phyloP scores from a whole-genome alignment of 768 basidiomycete species.

The Kwoniella europaea region DNA sequence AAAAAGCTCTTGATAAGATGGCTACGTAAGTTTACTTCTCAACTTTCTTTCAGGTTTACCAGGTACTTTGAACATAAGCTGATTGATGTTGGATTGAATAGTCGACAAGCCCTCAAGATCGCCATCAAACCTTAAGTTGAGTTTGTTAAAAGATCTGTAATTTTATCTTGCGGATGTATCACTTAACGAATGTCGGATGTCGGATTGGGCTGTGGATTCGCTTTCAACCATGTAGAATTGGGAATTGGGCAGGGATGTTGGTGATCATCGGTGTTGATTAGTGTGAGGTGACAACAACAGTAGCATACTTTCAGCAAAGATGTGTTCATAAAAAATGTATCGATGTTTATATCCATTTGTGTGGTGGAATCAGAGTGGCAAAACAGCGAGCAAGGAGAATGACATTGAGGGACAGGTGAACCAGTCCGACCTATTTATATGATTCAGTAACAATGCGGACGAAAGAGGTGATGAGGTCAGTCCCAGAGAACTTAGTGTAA shows the following conservation, averaged over 20 bases:
- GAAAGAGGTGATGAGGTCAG: neutral
- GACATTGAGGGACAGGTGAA: neutral
- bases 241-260: neutral
- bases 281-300: constrained; percentile 1
- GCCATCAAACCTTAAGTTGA: constrained; percentile 41
- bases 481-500: neutral
- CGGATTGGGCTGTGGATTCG: neutral
- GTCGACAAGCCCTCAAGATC: constrained; percentile 49
- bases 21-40: constrained; percentile 57
- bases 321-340: constrained; percentile 14
- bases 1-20: constrained; percentile 71
- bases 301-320: neutral
- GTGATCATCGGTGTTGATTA: neutral
- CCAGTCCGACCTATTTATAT: constrained; percentile 1
- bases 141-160: neutral
- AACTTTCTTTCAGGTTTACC: neutral
- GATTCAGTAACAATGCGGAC: neutral
- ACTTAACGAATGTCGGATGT: neutral
- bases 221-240: too few relatives aligned
- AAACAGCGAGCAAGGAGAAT: neutral
- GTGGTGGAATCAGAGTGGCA: neutral
- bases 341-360: constrained; percentile 11
- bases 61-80: neutral
- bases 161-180: neutral
- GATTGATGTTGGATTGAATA: neutral